Percentiles rank a stretch among this genome's conserved stretches.
These are phyloP conservation scores for Daldinia childiae DNA, from an alignment of 495 filamentous ascomycete genomes.

Conservation along the genomic window DNA sequence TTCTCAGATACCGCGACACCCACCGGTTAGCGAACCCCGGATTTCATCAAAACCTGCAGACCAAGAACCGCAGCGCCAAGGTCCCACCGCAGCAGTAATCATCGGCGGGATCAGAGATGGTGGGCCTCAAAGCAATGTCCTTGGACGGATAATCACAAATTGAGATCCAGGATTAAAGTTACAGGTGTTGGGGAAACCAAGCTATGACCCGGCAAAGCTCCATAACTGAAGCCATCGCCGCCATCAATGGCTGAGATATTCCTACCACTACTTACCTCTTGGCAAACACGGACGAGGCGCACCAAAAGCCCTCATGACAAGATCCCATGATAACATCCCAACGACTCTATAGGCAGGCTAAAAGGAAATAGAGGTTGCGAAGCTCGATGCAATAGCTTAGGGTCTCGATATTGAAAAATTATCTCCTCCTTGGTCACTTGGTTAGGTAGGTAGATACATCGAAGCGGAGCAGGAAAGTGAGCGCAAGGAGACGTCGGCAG, in stretches of 20 bases:
- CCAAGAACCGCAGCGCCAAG: conserved; percentile 39
- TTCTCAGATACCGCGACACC: conserved; percentile 36
- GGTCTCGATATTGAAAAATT: conserved; percentile 5
- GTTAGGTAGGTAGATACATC: conserved; percentile 18
- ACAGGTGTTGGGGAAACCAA: conserved; percentile 3
- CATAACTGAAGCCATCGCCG: conserved; percentile 27
- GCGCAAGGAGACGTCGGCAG: conserved; percentile 32
- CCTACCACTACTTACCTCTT: conserved; percentile 25
- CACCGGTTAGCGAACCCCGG: conserved; percentile 41
- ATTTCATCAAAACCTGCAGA: conserved; percentile 41
- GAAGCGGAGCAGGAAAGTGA: conserved; percentile 28
- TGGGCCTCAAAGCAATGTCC: conserved; percentile 31
- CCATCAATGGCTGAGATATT: conserved; percentile 22
- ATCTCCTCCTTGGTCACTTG: conserved; percentile 6
- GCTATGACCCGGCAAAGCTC: conserved; percentile 10
- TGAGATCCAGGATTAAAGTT: conserved; percentile 17
- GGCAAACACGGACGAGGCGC: conserved; percentile 20
- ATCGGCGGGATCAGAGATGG: conserved; percentile 34
- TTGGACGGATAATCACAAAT: conserved; percentile 42
- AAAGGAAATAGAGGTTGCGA: conserved; percentile 22
- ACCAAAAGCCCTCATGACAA: conserved; percentile 24
- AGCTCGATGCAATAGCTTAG: conserved; percentile 12
- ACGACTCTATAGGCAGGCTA: conserved; percentile 29
- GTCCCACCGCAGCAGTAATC: conserved; percentile 38
- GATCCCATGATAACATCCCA: conserved; percentile 28